A percentile compares a stretch with the other conserved stretches of the same genome.
These are phyloP conservation scores for Schizothecium vesticola DNA, from an alignment of 495 filamentous ascomycete genomes.

Conservation along the genomic window DNA sequence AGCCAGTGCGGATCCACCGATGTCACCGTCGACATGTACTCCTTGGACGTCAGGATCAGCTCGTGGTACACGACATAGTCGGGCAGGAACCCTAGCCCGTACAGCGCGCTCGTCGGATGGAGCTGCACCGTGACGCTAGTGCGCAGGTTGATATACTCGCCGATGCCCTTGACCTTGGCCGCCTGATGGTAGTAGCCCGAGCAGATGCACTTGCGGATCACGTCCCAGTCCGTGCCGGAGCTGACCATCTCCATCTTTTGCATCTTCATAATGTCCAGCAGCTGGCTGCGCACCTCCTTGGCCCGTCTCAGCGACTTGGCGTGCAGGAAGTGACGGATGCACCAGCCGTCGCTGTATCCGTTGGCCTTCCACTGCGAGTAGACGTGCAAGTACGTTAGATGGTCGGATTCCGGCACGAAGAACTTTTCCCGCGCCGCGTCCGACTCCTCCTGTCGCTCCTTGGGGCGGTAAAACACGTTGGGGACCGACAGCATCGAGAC, in stretches of 20 bases:
- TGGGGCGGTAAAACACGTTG: slow-evolving; percentile 94
- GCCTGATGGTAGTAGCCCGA: slow-evolving; percentile 98
- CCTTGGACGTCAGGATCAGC: slow-evolving; percentile 91
- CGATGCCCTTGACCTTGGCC: slow-evolving; percentile 93
- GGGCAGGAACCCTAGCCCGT: slow-evolving; percentile 86
- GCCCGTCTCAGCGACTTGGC: slow-evolving; percentile 85
- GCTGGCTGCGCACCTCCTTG: slow-evolving; percentile 89
- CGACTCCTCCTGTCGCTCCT: slow-evolving; percentile 94
- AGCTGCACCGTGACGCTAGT: slow-evolving; percentile 91
- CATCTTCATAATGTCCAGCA: slow-evolving; percentile 89
- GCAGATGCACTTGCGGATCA: slow-evolving; percentile 94
- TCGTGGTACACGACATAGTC: slow-evolving; percentile 99
- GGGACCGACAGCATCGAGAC: slow-evolving; percentile 98
- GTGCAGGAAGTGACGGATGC: slow-evolving; percentile 85
- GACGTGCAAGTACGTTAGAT: slow-evolving; percentile 91
- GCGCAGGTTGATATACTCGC: slow-evolving; percentile 93
- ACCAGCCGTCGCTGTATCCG: slow-evolving; percentile 87
- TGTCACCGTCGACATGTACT: slow-evolving; percentile 98
- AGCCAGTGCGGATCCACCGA: slow-evolving; percentile 97
- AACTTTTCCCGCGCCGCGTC: slow-evolving; percentile 98
- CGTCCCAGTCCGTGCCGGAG: slow-evolving; percentile 95
- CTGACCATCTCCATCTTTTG: slow-evolving; percentile 84
- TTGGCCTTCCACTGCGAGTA: slow-evolving; percentile 95
- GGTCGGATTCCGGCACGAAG: slow-evolving; percentile 96
- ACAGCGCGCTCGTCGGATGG: slow-evolving; percentile 89